phyloP scores from a whole-genome alignment of 139 green algal species.

The Eudorina sp. region DNA sequence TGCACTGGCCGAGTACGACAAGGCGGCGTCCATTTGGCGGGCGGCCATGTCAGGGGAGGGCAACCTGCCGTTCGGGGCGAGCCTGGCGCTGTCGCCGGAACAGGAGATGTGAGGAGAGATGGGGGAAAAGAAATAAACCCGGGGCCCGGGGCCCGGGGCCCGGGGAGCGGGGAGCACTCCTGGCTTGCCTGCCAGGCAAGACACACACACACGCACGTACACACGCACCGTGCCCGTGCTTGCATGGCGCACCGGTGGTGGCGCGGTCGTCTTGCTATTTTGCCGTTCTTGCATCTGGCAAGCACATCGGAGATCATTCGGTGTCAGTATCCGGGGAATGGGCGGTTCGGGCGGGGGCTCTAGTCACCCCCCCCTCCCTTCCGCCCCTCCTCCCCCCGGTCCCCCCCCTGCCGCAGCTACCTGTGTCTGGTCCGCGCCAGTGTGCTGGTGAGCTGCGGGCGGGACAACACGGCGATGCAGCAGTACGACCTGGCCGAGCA shows the following conservation, averaged over 20 bases:
- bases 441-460: slow-evolving; percentile 57
- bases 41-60: background rate
- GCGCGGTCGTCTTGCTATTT: no score
- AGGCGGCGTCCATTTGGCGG: slow-evolving; percentile 29
- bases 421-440: slow-evolving; percentile 45
- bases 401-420: slow-evolving; percentile 41
- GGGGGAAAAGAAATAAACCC: no score
- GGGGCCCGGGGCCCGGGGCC: no score
- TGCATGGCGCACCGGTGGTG: no score
- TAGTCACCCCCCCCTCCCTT: background rate
- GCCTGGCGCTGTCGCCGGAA: slow-evolving; percentile 30
- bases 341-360: no score
- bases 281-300: no score
- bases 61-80: background rate
- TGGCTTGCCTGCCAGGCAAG: no score
- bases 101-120: slow-evolving; percentile 47
- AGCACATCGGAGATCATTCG: no score
- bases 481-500: slow-evolving; percentile 31
- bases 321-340: no score
- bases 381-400: background rate
- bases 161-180: no score
- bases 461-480: slow-evolving; percentile 34
- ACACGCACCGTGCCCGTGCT: no score
- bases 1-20: slow-evolving; percentile 48
- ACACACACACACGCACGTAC: no score